Base-by-base conservation (phyloP, 1,284 basidiomycete species). In the Trichosporon faecale region DNA sequence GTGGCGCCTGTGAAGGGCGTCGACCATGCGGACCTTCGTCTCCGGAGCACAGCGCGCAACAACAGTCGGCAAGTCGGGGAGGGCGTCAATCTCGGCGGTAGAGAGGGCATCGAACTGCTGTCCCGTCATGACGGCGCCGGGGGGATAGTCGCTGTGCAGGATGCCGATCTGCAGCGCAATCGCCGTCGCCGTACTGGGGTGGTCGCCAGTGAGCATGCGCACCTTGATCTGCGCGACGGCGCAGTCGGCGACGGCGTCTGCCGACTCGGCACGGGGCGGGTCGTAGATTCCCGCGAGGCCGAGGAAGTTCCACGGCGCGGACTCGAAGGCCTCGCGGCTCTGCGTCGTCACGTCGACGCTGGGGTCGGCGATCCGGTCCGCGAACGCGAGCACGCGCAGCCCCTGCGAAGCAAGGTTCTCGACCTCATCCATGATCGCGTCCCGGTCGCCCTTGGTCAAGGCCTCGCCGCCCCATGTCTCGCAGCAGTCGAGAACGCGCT, bases 231-330 rank as follows among this genome's bases (percentile, higher is more conserved):
- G 88, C 33, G 90, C 90, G 63, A 85, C 83, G 70, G 88, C 86
- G 82, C 88, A 90, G 68, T 87, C 86, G 64, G 85, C 84, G 0
- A 91, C 89, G 25, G 90, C 89, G 12, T 85, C 87, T 2, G 86
- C 82, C 2, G 88, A 88, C 76, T 91, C 89, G 12, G 87, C 88
- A 46, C 90, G 86, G n/a, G 90, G 90, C 16, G 90, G 90, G 77
- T 91, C 90, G 75, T 71, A 89, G 69, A 91, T 88, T 66, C 90
- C 90, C 12, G 86, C 88, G 1, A 91, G 84, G 9, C 88, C 90
- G 8, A 89, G 82, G 82, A 92, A 88, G 6, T 83, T 84, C 76
- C 90, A 87, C 9, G 27, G 27, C 29, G 85, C 85, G 23, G 83
- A 78, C 80, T 91, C 90, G 14, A 89, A 86, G 2, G 87, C 85